Percentiles rank a stretch among this genome's conserved stretches.
phyloP scores from a whole-genome alignment of 192 early-diverging fungal species.

The Coemansia sp. region DNA sequence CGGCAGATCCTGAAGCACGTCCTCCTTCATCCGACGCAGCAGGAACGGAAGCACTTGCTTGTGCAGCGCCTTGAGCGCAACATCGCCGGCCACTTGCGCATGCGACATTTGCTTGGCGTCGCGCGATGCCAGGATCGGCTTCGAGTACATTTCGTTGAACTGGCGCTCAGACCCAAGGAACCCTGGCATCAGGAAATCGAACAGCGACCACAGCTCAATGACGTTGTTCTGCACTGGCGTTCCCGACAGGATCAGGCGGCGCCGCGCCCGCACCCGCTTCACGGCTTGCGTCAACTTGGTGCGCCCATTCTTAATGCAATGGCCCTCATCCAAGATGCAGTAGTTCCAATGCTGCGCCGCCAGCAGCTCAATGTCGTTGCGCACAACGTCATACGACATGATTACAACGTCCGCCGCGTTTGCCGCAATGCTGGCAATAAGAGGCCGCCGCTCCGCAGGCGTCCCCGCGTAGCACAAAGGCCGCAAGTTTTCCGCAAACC shows the following conservation, averaged over 20 bases:
- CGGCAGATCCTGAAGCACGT: constrained; percentile 94
- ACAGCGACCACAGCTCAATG: constrained; percentile 95
- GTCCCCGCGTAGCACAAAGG: constrained; percentile 87
- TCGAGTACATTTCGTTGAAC: constrained; percentile 93
- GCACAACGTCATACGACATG: constrained; percentile 96
- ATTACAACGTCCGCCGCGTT: constrained; percentile 79
- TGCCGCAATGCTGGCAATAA: constrained; percentile 57
- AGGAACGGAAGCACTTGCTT: constrained; percentile 97
- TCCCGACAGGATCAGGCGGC: constrained; percentile 93
- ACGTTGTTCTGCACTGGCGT: constrained; percentile 99
- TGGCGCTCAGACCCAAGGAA: constrained; percentile 93
- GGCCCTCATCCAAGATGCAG: constrained; percentile 97
- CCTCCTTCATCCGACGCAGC: constrained; percentile 95
- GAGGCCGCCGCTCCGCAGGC: constrained; percentile 71
- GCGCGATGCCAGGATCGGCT: constrained; percentile 87
- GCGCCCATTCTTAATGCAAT: constrained; percentile 93
- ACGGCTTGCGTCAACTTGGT: constrained; percentile 94
- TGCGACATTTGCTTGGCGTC: constrained; percentile 75
- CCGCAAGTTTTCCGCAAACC: constrained; percentile 72
- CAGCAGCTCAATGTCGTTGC: constrained; percentile 92
- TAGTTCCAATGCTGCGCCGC: constrained; percentile 82
- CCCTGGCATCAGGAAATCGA: constrained; percentile 99
- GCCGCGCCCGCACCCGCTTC: constrained; percentile 83
- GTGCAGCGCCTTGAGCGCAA: constrained; percentile 90
- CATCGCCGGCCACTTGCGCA: constrained; percentile 34